Percentiles rank a stretch among this genome's conserved stretches.
Evolutionary conservation across 805 yeast species (phyloP).

Genomic region (Wickerhamiella bombiphila): DNA sequence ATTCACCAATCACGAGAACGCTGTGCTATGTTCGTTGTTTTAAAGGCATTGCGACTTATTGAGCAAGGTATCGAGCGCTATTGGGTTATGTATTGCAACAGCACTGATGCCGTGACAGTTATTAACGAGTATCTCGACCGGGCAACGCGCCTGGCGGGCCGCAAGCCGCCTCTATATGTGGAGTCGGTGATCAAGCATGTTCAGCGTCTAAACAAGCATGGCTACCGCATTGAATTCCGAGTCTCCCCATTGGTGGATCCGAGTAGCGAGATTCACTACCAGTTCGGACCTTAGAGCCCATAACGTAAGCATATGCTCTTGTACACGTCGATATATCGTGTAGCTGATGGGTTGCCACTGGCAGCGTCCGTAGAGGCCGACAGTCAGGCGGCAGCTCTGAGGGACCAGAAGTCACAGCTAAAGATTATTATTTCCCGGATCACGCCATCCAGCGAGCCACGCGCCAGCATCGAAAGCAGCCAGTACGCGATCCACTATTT

Average conservation of each 20-base stretch:
- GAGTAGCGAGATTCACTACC: neutral
- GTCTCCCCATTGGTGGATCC: neutral
- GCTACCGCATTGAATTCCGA: conserved; percentile 5
- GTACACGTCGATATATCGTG: conserved; percentile 23
- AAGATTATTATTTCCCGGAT: conserved; percentile 62
- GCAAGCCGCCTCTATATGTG: conserved; percentile 1
- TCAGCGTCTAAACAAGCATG: conserved; percentile 8
- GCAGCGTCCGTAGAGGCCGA: conserved; percentile 85
- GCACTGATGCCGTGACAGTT: conserved; percentile 1
- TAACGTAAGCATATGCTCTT: conserved; percentile 18
- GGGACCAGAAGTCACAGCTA: conserved; percentile 72
- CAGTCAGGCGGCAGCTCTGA: conserved; percentile 35
- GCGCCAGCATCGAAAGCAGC: conserved; percentile 75
- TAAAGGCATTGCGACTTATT: conserved; percentile 4
- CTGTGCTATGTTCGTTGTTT: conserved; percentile 3
- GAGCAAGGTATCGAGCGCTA: conserved; percentile 5
- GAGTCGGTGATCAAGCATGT: conserved; percentile 5
- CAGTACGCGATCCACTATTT: conserved; percentile 60
- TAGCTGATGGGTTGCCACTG: conserved; percentile 50
- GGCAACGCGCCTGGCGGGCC: conserved; percentile 1
- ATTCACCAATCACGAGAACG: conserved; percentile 2
- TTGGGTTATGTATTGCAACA: conserved; percentile 4
- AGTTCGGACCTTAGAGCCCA: neutral
- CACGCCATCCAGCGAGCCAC: conserved; percentile 63
- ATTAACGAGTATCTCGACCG: neutral